Percentiles rank a stretch among this genome's conserved stretches.
Evolutionary conservation across 108 stramenopile genomes (phyloP).

Genomic region (Pseudonitzschia delicatissima): DNA sequence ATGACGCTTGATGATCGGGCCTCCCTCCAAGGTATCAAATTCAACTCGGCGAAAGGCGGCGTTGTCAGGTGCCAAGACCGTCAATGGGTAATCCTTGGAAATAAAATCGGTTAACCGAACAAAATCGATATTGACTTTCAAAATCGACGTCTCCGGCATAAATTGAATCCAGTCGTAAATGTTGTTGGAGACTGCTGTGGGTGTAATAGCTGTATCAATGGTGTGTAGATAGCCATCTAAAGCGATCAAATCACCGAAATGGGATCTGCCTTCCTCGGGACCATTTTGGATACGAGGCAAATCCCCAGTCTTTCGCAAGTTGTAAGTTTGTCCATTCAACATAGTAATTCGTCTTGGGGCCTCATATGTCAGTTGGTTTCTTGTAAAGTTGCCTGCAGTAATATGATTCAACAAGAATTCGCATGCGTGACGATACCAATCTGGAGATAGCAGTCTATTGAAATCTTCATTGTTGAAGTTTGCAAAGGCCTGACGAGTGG

Average conservation of each 20-base stretch:
- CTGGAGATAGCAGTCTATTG: slow-evolving; percentile 29
- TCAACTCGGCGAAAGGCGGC: slow-evolving; percentile 21
- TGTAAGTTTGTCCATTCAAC: slow-evolving; percentile 33
- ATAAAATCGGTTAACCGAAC: slow-evolving; percentile 30
- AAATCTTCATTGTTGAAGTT: slow-evolving; percentile 36
- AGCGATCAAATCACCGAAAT: slow-evolving; percentile 39
- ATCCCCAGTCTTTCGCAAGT: slow-evolving; percentile 26
- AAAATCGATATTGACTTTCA: slow-evolving; percentile 30
- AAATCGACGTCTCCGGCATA: slow-evolving; percentile 15
- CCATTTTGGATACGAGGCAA: slow-evolving; percentile 30
- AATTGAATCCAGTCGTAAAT: slow-evolving; percentile 25
- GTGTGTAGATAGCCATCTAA: slow-evolving; percentile 38
- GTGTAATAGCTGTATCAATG: slow-evolving; percentile 25
- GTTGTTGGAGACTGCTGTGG: slow-evolving; percentile 26
- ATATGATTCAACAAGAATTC: slow-evolving; percentile 37
- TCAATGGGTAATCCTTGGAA: slow-evolving; percentile 26
- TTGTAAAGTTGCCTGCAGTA: slow-evolving; percentile 17
- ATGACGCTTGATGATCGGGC: slow-evolving; percentile 29
- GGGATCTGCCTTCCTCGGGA: slow-evolving; percentile 16
- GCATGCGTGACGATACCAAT: slow-evolving; percentile 29
- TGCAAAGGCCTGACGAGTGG: slow-evolving; percentile 31
- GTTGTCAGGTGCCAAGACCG: slow-evolving; percentile 35
- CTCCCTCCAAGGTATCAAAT: slow-evolving; percentile 28
- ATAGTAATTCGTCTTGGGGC: slow-evolving; percentile 27
- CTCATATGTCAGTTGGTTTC: slow-evolving; percentile 13